Evolutionary conservation across 176 grass and related monocot species (phyloP).

Genomic region (Ensete ventricosum): DNA sequence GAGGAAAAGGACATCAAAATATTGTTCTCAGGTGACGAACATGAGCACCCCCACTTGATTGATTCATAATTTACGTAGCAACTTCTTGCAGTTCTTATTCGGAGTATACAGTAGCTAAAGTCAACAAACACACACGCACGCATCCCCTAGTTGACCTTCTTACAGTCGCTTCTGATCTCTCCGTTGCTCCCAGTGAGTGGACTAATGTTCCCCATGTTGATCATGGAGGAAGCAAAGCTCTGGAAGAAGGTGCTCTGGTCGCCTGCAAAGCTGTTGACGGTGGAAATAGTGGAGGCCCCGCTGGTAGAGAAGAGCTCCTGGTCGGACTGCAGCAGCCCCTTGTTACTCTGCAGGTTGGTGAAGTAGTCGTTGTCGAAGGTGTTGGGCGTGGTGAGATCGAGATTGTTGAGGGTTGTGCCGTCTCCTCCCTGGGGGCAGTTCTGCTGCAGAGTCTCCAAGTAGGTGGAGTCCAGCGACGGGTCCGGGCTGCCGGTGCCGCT

Average conservation of each 20-base stretch:
- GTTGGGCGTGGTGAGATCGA: not conserved
- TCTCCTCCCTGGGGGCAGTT: not conserved
- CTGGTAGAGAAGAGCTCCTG: not conserved
- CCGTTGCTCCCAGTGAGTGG: not conserved
- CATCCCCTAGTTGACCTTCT: not conserved
- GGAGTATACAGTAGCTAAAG: not conserved
- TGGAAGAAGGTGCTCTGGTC: not conserved
- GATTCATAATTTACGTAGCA: not conserved
- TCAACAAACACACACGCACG: not conserved
- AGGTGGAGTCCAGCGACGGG: not conserved
- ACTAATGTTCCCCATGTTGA: conserved; percentile 1
- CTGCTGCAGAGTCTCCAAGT: not conserved
- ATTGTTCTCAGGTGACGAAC: too few species aligned
- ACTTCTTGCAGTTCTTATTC: not conserved
- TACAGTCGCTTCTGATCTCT: conserved; percentile 8
- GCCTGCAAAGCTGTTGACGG: not conserved
- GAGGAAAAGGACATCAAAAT: too few species aligned
- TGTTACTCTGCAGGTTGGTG: not conserved
- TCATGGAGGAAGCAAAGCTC: not conserved
- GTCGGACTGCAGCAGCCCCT: conserved; percentile 1
- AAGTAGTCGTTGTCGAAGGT: conserved; percentile 7
- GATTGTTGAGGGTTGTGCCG: not conserved
- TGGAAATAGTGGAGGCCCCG: not conserved
- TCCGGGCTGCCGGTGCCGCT: not conserved
- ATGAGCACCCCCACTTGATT: not conserved